Conservation (phyloP, 1,139 yeast genomes). For the Suhomyces atakaporum region DNA sequence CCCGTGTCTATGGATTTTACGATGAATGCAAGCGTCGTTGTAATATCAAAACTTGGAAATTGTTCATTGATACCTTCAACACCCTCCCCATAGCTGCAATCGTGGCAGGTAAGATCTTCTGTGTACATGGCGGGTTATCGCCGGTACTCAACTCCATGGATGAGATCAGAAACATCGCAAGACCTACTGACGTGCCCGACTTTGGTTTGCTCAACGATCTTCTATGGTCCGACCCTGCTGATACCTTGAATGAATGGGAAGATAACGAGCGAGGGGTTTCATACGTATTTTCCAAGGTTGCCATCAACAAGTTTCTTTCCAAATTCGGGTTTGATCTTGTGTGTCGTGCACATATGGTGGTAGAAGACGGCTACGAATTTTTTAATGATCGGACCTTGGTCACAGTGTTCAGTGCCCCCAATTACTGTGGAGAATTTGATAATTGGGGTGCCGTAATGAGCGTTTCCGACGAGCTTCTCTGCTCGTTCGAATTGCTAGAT, state of each 20-base stretch:
- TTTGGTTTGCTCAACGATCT: constrained; percentile 89
- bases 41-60: constrained; percentile 90
- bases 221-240: constrained; percentile 97
- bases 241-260: constrained; percentile 94
- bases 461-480: constrained; percentile 86
- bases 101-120: constrained; percentile 93
- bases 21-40: constrained; percentile 93
- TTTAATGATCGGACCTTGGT: constrained; percentile 92
- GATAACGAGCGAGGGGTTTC: constrained; percentile 97
- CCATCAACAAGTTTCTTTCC: constrained; percentile 84
- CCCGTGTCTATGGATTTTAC: constrained; percentile 93
- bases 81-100: constrained; percentile 94
- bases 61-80: constrained; percentile 90
- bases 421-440: constrained; percentile 97
- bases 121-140: constrained; percentile 96
- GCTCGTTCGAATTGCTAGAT: constrained; percentile 89
- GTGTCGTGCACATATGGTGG: constrained; percentile 98
- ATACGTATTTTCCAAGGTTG: constrained; percentile 92
- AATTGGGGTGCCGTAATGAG: constrained; percentile 99
- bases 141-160: constrained; percentile 90
- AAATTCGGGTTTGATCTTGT: constrained; percentile 92
- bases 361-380: constrained; percentile 97
- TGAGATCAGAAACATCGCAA: constrained; percentile 84
- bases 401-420: constrained; percentile 95
- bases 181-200: constrained; percentile 98